Evolutionary conservation across 495 filamentous ascomycete species (phyloP).

Genomic region (Apiosordaria backusii): DNA sequence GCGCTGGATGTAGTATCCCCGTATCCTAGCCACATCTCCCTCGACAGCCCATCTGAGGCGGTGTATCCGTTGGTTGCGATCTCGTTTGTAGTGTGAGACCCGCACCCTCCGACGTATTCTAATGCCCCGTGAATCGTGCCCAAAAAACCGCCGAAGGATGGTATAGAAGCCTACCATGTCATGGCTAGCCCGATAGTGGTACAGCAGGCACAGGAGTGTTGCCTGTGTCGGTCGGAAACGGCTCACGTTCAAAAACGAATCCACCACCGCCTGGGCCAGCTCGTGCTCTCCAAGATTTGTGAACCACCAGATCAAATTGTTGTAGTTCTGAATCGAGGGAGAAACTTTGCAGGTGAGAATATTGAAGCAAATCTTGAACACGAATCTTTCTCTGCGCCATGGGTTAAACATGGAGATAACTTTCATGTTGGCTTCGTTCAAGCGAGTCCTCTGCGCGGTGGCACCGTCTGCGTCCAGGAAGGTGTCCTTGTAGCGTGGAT

Average conservation of each 20-base stretch:
- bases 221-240: conserved; percentile 50
- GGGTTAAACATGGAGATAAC: conserved; percentile 33
- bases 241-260: conserved; percentile 46
- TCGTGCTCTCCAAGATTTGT: conserved; percentile 46
- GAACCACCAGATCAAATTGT: conserved; percentile 59
- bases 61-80: neutral
- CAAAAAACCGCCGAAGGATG: conserved; percentile 39
- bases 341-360: conserved; percentile 54
- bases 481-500: conserved; percentile 36
- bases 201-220: conserved; percentile 52
- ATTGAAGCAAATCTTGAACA: conserved; percentile 65
- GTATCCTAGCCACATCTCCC: conserved; percentile 10
- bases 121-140: conserved; percentile 25
- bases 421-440: conserved; percentile 35
- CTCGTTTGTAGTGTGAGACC: neutral
- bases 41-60: conserved; percentile 22
- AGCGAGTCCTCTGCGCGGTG: conserved; percentile 18
- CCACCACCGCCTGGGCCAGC: conserved; percentile 53
- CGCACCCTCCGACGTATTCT: conserved; percentile 18
- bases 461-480: conserved; percentile 14
- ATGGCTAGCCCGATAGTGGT: conserved; percentile 48
- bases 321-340: conserved; percentile 63
- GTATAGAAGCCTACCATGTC: conserved; percentile 40
- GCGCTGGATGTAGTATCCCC: conserved; percentile 28
- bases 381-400: conserved; percentile 21